Conservation (phyloP, 1,139 yeast species). For the Kodamaea plutei region DNA sequence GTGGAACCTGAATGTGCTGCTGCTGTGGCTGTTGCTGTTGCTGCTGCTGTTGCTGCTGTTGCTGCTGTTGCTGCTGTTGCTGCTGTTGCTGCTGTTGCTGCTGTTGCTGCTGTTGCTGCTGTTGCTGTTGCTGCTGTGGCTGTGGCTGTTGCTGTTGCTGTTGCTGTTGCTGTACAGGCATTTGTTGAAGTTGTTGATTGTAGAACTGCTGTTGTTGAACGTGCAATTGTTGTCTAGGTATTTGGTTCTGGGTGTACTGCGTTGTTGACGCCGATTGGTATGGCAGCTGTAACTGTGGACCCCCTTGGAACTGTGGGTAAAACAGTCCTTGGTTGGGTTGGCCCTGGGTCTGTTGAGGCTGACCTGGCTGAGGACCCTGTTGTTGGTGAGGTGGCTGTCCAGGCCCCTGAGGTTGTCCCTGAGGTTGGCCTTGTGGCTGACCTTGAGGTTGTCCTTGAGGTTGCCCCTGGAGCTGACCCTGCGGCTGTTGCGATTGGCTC, state of each 20-base stretch:
- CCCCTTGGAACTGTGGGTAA: conserved; percentile 25
- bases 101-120: conserved; percentile 22
- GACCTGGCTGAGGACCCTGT: conserved; percentile 25
- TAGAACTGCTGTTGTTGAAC: conserved; percentile 22
- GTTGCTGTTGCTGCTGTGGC: conserved; percentile 13
- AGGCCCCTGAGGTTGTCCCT: background rate
- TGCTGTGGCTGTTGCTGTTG: conserved; percentile 17
- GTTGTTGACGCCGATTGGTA: conserved; percentile 4
- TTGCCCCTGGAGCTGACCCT: conserved; percentile 23
- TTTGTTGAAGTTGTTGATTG: conserved; percentile 14
- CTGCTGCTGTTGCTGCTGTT: conserved; percentile 17
- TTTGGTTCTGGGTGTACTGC: conserved; percentile 7
- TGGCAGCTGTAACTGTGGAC: conserved; percentile 14
- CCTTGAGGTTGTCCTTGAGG: conserved; percentile 26
- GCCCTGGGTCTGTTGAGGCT: conserved; percentile 11
- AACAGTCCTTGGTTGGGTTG: conserved; percentile 14
- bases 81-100: conserved; percentile 20
- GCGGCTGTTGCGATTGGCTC: conserved; percentile 26
- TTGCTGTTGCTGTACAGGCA: conserved; percentile 19
- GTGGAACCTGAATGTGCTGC: conserved; percentile 6
- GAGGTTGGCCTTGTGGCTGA: conserved; percentile 19
- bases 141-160: conserved; percentile 18
- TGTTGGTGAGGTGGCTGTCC: conserved; percentile 25
- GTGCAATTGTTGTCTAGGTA: conserved; percentile 22
- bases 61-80: conserved; percentile 15